Evolutionary conservation across 106 monocot species (phyloP).

Genomic region (Triglochin maritima): DNA sequence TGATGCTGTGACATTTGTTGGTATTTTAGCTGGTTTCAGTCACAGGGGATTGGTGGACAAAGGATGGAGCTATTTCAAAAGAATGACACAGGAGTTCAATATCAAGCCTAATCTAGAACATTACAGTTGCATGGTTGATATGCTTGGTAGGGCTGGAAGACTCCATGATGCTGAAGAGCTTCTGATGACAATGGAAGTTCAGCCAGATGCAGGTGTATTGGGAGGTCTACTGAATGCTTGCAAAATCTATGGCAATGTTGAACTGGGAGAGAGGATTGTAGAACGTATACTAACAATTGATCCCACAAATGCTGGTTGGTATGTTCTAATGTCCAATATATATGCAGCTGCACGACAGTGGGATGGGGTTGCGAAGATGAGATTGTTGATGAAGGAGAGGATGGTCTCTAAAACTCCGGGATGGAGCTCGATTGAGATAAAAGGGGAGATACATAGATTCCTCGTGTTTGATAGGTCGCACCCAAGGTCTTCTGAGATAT

Average conservation of each 20-base stretch:
- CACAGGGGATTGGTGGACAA: slow-evolving; percentile 32
- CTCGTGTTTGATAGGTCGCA: slow-evolving; percentile 27
- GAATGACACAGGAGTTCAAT: slow-evolving; percentile 23
- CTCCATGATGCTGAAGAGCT: slow-evolving; percentile 26
- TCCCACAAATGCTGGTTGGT: slow-evolving; percentile 28
- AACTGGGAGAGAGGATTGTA: slow-evolving; percentile 19
- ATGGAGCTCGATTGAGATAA: slow-evolving; percentile 35
- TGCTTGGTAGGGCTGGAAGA: slow-evolving; percentile 43
- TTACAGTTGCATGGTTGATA: slow-evolving; percentile 36
- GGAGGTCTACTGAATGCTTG: slow-evolving; percentile 33
- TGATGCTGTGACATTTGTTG: slow-evolving; percentile 31
- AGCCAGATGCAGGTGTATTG: slow-evolving; percentile 29
- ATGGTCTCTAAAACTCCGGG: slow-evolving; percentile 22
- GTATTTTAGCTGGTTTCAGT: slow-evolving; percentile 30
- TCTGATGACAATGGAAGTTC: slow-evolving; percentile 15
- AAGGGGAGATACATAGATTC: slow-evolving; percentile 20
- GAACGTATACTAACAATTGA: slow-evolving; percentile 21
- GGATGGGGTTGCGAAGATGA: slow-evolving; percentile 31
- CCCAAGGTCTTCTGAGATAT: slow-evolving; percentile 17
- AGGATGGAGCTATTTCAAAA: slow-evolving; percentile 24
- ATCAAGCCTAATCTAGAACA: slow-evolving; percentile 32
- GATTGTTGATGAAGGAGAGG: slow-evolving; percentile 21
- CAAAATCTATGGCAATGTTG: slow-evolving; percentile 31
- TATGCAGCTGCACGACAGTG: slow-evolving; percentile 25
- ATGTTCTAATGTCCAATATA: slow-evolving; percentile 39